Base-by-base conservation (phyloP, 805 yeast genomes). In the Zygotorulaspora danielsina region DNA sequence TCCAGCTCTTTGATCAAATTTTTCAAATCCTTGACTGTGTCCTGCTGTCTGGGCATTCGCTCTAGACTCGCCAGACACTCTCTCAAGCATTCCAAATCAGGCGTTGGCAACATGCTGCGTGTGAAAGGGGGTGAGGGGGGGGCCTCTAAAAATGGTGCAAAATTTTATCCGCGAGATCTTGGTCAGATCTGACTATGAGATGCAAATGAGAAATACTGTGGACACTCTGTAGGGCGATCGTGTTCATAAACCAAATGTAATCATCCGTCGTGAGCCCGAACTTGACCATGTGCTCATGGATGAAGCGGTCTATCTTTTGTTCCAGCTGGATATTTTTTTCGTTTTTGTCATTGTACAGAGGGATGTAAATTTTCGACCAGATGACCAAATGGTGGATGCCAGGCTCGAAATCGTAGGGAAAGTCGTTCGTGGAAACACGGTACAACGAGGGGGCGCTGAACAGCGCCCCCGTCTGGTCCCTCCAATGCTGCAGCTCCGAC, bases 181-280 rank as follows among this genome's bases (percentile, higher is more conserved):
- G 34, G 17, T 46, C 40, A 16, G 38, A 32, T 30, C 64, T 71
- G 9, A 83, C 47, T 19, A 83, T 52, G 2, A 82, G 74, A 59
- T 83, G 93, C n/a, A 82, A 63, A 54, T 83, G 93, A 17, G 87
- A 80, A 24, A 83, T 65, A 20, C 75, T 69, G 47, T 67, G 71
- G 5, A 84, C 80, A 55, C 87, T 80, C 55, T 84, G 93, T 28
- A 84, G 57, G 5, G 72, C 68, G 6, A 80, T 73, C 76, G 84
- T 82, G 55, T 84, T 84, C 48, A 82, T 71, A 59, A 83, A 84
- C 90, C 90, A 83, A 2, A 69, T 55, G 31, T 73, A 50, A 27
- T 73, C 61, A 3, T 69, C 64, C 10, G 17, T 19, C 65, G 51
- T 15, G 22, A 13, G 24, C 34, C 81, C 73, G 3, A 81, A 78